Conservation (phyloP, 495 filamentous ascomycete genomes). For the Neurospora sp. region DNA sequence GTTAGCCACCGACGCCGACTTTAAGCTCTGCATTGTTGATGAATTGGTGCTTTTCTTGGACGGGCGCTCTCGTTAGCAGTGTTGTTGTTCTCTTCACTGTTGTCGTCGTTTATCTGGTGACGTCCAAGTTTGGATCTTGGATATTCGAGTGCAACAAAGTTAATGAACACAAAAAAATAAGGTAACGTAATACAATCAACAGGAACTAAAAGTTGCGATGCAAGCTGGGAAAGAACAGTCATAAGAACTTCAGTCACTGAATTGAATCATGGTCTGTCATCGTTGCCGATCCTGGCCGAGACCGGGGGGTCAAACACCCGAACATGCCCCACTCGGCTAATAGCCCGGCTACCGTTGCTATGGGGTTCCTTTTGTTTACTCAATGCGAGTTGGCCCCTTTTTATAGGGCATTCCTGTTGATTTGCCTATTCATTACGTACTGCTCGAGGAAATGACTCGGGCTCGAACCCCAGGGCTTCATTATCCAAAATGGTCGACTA, state of each 20-base stretch:
- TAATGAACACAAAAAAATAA: neutral
- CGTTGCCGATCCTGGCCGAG: slow-evolving; percentile 2
- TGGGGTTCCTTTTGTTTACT: neutral
- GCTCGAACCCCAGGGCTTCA: neutral
- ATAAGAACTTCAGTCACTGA: neutral
- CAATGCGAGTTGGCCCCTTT: neutral
- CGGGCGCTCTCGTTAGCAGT: neutral
- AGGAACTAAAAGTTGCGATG: neutral
- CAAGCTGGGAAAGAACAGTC: neutral
- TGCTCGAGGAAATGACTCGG: neutral
- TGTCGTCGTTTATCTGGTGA: neutral
- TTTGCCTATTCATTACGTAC: neutral
- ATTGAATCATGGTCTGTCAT: neutral
- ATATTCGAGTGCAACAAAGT: neutral
- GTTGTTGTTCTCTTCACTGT: neutral
- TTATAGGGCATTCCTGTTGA: neutral
- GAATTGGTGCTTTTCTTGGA: slow-evolving; percentile 2
- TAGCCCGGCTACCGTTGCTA: neutral
- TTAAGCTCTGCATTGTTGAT: slow-evolving; percentile 15
- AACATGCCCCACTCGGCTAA: neutral
- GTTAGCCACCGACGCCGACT: slow-evolving; percentile 7
- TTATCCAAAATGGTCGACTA: neutral
- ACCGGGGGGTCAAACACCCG: neutral
- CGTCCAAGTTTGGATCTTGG: neutral
- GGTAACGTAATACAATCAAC: neutral